phyloP scores from a whole-genome alignment of 208 protist genomes.

The Hexamita inflata region DNA sequence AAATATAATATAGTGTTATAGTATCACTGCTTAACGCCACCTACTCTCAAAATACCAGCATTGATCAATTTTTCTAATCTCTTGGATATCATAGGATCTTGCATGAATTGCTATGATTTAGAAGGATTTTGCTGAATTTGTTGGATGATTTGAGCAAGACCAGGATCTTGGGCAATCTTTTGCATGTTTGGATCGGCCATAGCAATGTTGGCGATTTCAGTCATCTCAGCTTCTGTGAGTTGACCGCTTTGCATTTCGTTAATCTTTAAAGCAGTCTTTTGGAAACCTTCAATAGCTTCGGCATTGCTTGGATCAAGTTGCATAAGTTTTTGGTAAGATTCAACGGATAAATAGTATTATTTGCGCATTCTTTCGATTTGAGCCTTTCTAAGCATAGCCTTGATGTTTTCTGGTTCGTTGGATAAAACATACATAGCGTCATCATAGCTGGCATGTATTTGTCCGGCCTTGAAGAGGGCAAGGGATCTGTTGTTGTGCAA shows the following conservation, averaged over 20 bases:
- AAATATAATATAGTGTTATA: no score
- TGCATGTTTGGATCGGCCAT: slow-evolving; percentile 20
- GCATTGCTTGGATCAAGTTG: background rate
- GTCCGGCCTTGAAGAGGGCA: slow-evolving; percentile 2
- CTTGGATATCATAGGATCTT: background rate
- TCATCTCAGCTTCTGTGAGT: background rate
- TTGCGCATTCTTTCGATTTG: slow-evolving; percentile 15
- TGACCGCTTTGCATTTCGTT: background rate
- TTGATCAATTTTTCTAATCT: slow-evolving; percentile 15
- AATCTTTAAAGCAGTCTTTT: slow-evolving; percentile 14
- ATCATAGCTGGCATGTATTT: slow-evolving; percentile 1
- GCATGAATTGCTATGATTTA: background rate
- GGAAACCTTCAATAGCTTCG: slow-evolving; percentile 13
- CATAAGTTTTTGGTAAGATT: slow-evolving; percentile 1
- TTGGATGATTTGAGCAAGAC: slow-evolving; percentile 5
- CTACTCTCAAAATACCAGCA: slow-evolving; percentile 4
- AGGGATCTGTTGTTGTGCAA: slow-evolving; percentile 15
- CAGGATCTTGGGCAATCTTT: slow-evolving; percentile 19
- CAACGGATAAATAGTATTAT: slow-evolving; percentile 15
- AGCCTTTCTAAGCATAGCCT: slow-evolving; percentile 1
- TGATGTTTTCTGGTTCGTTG: background rate
- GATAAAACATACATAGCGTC: background rate
- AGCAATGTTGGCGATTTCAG: slow-evolving; percentile 7
- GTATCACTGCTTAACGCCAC: no score
- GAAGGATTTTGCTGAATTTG: slow-evolving; percentile 14